These are phyloP conservation scores for Apiotrichum sp. DNA, from an alignment of 1,284 basidiomycete species.

Conservation along the genomic window DNA sequence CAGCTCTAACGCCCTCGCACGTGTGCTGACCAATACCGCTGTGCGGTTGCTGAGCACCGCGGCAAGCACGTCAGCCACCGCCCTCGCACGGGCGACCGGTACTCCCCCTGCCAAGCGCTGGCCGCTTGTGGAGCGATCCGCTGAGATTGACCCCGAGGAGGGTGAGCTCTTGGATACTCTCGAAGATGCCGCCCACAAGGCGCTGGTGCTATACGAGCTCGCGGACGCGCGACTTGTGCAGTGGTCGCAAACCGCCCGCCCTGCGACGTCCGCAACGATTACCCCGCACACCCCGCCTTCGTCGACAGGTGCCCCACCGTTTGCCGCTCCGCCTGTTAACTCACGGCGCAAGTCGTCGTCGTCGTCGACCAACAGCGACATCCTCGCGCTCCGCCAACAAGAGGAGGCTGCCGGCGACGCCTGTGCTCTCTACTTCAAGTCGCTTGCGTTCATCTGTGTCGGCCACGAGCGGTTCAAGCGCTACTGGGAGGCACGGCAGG, in stretches of 20 bases:
- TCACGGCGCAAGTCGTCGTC: conserved; percentile 24
- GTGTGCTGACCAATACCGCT: conserved; percentile 81
- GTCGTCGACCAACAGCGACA: conserved; percentile 31
- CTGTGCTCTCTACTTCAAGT: conserved; percentile 85
- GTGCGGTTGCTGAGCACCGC: conserved; percentile 77
- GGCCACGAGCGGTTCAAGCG: conserved; percentile 62
- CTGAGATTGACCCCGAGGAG: conserved; percentile 62
- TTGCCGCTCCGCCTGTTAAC: conserved; percentile 10
- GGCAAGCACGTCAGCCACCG: conserved; percentile 41
- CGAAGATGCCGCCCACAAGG: conserved; percentile 91
- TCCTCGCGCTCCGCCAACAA: conserved; percentile 61
- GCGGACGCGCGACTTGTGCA: conserved; percentile 86
- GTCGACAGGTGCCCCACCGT: conserved; percentile 20
- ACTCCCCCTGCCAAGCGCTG: conserved; percentile 21
- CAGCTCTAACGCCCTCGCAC: conserved; percentile 62
- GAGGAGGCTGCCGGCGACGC: conserved; percentile 70
- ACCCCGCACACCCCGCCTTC: conserved; percentile 4
- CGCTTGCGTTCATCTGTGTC: conserved; percentile 86
- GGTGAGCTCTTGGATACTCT: conserved; percentile 67
- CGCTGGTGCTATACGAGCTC: conserved; percentile 84
- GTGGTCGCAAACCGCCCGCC: conserved; percentile 17
- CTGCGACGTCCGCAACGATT: conserved; percentile 8
- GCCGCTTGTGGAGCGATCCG: conserved; percentile 29
- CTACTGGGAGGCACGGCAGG: conserved; percentile 46
- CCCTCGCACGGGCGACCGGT: conserved; percentile 38